These are phyloP conservation scores for Serendipita sp. DNA, from an alignment of 768 basidiomycete species.

Conservation along the genomic window DNA sequence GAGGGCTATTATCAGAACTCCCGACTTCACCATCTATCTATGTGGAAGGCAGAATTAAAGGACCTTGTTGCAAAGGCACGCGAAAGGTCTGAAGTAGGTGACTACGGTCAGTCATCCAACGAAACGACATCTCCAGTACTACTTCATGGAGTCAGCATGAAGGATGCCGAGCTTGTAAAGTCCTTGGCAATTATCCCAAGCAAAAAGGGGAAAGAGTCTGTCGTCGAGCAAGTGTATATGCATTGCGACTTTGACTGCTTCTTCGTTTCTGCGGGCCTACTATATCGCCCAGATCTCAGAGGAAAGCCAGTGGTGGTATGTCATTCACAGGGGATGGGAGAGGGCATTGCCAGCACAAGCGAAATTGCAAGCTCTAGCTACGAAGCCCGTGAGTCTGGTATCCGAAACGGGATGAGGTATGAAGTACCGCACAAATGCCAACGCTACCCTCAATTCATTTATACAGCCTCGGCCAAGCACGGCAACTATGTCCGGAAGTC, in stretches of 20 bases:
- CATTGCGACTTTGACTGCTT: slow-evolving; percentile 95
- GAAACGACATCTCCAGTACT: not conserved
- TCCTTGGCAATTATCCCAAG: slow-evolving; percentile 9
- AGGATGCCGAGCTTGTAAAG: slow-evolving; percentile 17
- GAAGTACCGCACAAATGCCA: slow-evolving; percentile 11
- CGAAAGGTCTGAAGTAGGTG: slow-evolving; percentile 38
- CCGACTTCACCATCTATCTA: slow-evolving; percentile 80
- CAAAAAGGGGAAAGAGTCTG: slow-evolving; percentile 29
- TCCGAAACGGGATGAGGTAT: slow-evolving; percentile 91
- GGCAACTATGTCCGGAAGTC: slow-evolving; percentile 54
- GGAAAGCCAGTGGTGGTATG: slow-evolving; percentile 91
- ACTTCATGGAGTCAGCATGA: slow-evolving; percentile 15
- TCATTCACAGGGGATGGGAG: slow-evolving; percentile 69
- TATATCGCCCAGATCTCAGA: slow-evolving; percentile 59
- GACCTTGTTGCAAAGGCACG: slow-evolving; percentile 66
- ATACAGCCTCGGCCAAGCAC: slow-evolving; percentile 58
- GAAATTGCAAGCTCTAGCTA: slow-evolving; percentile 93
- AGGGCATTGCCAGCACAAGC: slow-evolving; percentile 65
- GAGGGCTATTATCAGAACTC: slow-evolving; percentile 66
- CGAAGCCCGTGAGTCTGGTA: slow-evolving; percentile 73
- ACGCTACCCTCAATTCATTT: not conserved
- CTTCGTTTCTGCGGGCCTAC: slow-evolving; percentile 83
- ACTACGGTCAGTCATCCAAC: slow-evolving; percentile 7
- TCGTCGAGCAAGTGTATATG: slow-evolving; percentile 55
- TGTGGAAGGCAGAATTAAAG: slow-evolving; percentile 84